Conservation (phyloP, 306 rosid species). For the Cucumis hystrix region DNA sequence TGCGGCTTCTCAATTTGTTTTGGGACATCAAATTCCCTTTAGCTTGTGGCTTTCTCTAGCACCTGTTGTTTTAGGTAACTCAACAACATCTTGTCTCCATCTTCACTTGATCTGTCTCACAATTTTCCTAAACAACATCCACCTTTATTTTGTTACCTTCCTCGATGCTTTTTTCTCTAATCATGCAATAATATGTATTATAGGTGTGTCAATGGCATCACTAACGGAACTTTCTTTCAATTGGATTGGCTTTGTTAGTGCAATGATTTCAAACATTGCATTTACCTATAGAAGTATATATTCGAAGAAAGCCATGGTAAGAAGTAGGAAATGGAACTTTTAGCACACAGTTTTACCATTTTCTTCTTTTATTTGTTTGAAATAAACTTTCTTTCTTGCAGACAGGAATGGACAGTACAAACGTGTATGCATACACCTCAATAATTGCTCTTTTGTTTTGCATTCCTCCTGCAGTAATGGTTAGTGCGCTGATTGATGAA, state of each 20-base stretch:
- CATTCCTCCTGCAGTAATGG: conserved; percentile 58
- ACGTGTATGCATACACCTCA: conserved; percentile 62
- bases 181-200: conserved; percentile 7
- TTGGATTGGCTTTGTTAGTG: conserved; percentile 83
- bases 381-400: conserved; percentile 11
- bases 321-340: conserved; percentile 17
- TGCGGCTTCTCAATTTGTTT: conserved; percentile 82
- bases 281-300: conserved; percentile 89
- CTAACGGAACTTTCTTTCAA: conserved; percentile 93
- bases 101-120: neutral
- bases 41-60: conserved; percentile 81
- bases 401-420: conserved; percentile 78
- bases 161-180: neutral
- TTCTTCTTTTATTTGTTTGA: neutral
- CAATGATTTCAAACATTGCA: conserved; percentile 89
- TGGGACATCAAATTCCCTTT: conserved; percentile 72
- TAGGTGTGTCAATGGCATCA: conserved; percentile 96
- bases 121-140: neutral
- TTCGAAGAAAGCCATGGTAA: conserved; percentile 73
- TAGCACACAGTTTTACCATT: neutral
- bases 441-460: conserved; percentile 60
- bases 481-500: conserved; percentile 16
- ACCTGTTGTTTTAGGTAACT: conserved; percentile 83
- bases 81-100: neutral
- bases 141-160: neutral